These are phyloP conservation scores for Macadamia integrifolia DNA, from an alignment of 164 flowering plant genomes.

Conservation along the genomic window DNA sequence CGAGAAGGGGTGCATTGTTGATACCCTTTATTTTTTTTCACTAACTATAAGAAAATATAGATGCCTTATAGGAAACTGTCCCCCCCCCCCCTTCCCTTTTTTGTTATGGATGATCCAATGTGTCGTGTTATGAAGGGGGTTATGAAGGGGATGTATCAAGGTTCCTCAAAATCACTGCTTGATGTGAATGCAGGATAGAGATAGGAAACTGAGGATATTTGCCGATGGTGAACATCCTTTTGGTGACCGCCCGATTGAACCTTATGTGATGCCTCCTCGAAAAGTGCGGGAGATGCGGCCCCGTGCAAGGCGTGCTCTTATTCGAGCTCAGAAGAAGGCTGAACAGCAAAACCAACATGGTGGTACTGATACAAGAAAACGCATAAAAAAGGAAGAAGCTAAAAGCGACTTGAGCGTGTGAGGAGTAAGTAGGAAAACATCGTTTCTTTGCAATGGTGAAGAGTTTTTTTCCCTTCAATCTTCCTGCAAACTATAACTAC, in stretches of 20 bases:
- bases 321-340: conserved; percentile 79
- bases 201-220: conserved; percentile 83
- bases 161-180: background rate
- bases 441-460: background rate
- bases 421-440: background rate
- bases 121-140: background rate
- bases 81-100: too few species aligned
- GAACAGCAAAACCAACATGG: conserved; percentile 38
- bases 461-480: too few species aligned
- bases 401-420: conserved; percentile 20
- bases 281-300: conserved; percentile 76
- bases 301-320: conserved; percentile 71
- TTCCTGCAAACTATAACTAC: too few species aligned
- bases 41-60: too few species aligned
- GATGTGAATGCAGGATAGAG: conserved; percentile 60
- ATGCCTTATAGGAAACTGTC: too few species aligned
- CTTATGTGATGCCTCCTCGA: conserved; percentile 72
- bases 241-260: conserved; percentile 64
- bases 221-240: conserved; percentile 73
- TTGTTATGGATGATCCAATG: background rate
- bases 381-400: conserved; percentile 31
- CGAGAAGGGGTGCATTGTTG: too few species aligned
- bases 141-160: background rate
- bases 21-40: too few species aligned
- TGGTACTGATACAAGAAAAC: conserved; percentile 21